Conservation (phyloP, 805 yeast genomes). For the Starmerella apicola region DNA sequence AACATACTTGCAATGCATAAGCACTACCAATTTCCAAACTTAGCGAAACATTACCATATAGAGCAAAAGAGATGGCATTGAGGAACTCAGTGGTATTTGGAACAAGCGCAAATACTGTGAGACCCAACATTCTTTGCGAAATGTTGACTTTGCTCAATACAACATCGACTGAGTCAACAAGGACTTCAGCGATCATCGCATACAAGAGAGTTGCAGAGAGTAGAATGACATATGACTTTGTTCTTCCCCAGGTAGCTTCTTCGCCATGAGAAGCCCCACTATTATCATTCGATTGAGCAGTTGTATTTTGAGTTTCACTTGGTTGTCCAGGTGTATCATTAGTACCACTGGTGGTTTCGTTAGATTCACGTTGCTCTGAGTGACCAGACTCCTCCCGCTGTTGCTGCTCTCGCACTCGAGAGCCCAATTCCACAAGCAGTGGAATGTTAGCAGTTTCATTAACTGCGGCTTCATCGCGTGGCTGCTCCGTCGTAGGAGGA, state of each 20-base stretch:
- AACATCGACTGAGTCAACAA: conserved; percentile 84
- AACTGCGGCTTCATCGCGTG: neutral
- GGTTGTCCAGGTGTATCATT: neutral
- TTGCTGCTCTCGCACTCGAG: conserved; percentile 27
- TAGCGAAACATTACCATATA: conserved; percentile 88
- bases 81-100: conserved; percentile 96
- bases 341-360: neutral
- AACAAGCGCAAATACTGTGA: conserved; percentile 88
- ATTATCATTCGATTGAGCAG: too few species aligned
- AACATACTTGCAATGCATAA: conserved; percentile 88
- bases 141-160: conserved; percentile 70
- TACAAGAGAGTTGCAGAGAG: conserved; percentile 75
- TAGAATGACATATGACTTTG: conserved; percentile 69
- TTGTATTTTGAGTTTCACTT: too few species aligned
- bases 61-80: conserved; percentile 93
- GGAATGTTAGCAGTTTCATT: neutral
- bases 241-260: conserved; percentile 92
- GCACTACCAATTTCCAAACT: conserved; percentile 98
- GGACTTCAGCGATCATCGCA: conserved; percentile 86
- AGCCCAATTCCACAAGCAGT: neutral
- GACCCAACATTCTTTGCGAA: conserved; percentile 79
- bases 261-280: conserved; percentile 6
- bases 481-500: neutral
- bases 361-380: neutral
- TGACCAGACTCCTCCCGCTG: conserved; percentile 69